Conservation (phyloP, 441 rosid species). For the Kokia cookei region DNA sequence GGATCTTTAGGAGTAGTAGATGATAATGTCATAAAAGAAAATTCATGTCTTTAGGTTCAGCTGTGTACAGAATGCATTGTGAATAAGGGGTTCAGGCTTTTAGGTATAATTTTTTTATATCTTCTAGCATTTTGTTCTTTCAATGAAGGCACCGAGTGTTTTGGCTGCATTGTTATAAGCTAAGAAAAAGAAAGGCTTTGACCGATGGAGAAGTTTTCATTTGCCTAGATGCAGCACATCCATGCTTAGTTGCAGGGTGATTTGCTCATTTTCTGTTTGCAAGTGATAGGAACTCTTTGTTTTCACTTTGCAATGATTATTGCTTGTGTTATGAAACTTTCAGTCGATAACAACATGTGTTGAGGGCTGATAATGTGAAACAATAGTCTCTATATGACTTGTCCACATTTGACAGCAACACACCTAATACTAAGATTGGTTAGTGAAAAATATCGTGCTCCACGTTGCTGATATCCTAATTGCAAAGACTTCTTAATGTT, state of each 20-base stretch:
- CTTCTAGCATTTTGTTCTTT: neutral
- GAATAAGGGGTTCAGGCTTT: neutral
- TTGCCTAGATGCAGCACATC: neutral
- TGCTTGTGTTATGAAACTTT: neutral
- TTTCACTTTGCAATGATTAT: neutral
- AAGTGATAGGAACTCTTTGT: neutral
- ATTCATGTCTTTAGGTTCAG: neutral
- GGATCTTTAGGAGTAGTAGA: neutral
- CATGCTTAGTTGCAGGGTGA: neutral
- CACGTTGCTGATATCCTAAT: constrained; percentile 11
- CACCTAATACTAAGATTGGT: neutral
- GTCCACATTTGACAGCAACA: neutral
- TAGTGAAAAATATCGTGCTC: neutral
- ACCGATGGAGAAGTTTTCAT: neutral
- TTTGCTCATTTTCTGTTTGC: neutral
- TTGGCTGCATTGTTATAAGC: neutral
- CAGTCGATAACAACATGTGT: neutral
- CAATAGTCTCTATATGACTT: neutral
- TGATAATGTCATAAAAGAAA: neutral
- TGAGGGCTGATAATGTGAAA: neutral
- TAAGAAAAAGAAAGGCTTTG: neutral
- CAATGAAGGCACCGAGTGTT: neutral
- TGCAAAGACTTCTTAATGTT: constrained; percentile 5
- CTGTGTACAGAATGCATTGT: neutral
- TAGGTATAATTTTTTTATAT: neutral